Evolutionary conservation across 1,284 basidiomycete species (phyloP), one percentile per base, ranked within the genome.

Genomic region (Chiua sp.): DNA sequence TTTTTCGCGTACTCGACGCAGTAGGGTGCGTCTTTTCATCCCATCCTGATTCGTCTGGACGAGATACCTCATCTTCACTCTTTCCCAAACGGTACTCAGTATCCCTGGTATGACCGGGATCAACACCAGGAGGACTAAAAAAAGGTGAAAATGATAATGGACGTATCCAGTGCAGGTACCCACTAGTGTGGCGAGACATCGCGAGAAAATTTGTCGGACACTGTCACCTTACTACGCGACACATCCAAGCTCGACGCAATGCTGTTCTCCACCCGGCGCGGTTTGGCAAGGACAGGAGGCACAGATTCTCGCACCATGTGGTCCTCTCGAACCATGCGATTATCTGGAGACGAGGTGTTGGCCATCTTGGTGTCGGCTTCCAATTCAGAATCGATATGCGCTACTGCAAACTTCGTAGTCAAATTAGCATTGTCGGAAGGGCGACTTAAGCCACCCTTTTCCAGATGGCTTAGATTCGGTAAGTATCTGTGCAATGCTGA

Each of bases 131-230:
- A 47, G 44, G 32, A 18, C 71, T 69, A 26, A 11, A 7, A 49
- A 15, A 11, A 50, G 3, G 2, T 72, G 44, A 66, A 37, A 35
- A 12, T 7, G 16, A 47, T 16, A 12, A 42, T 1, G 7, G 47
- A 23, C 3, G 4, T 12, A 35, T 39, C 11, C 13, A 20, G 8
- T 16, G 13, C 6, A 4, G 51, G 20, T 22, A 61, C 66, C 10
- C 47, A 72, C 71, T 4, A 12, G 12, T 51, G 39, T 5, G 15
- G 23, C 1, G 59, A 44, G 3, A 18, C 15, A 20, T 39, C n/a
- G 5, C 23, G 20, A 11, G 51, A 32, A 37, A 47, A n/a, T 7
- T 47, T 16, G 18, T 7, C 10, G 15, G 28, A 35, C 18, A 3
- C 26, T 2, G 4, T 53, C n/a, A 15, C 16, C 13, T 50, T 47